These are phyloP conservation scores for Bretziella fagacearum DNA, from an alignment of 2,329 filamentous ascomycete genomes.

Conservation along the genomic window DNA sequence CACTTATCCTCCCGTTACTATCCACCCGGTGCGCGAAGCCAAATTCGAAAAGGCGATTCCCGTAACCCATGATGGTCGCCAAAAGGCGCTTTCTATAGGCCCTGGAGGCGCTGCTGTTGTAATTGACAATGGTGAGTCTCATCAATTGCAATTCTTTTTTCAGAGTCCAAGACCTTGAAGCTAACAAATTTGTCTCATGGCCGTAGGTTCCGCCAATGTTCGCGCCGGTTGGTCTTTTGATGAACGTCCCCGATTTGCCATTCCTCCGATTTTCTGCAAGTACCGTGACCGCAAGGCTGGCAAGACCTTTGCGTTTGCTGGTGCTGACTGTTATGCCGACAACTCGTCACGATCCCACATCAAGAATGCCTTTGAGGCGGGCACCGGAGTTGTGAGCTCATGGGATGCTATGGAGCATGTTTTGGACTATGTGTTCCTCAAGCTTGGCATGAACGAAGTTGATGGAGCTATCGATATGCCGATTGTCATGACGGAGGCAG, in stretches of 20 bases:
- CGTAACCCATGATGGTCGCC: slow-evolving; percentile 49
- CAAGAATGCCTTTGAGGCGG: slow-evolving; percentile 77
- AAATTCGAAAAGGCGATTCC: slow-evolving; percentile 40
- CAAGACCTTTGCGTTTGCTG: slow-evolving; percentile 83
- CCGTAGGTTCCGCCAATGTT: slow-evolving; percentile 63
- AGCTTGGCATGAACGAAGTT: slow-evolving; percentile 66
- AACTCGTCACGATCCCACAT: slow-evolving; percentile 83
- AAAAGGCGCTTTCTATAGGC: slow-evolving; percentile 41
- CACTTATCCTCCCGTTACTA: slow-evolving; percentile 35
- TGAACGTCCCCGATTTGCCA: slow-evolving; percentile 54
- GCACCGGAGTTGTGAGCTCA: slow-evolving; percentile 82
- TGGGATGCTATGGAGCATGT: slow-evolving; percentile 97
- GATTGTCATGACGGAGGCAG: slow-evolving; percentile 86
- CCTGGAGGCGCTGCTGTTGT: slow-evolving; percentile 60
- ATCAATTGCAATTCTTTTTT: background rate
- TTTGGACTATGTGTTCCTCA: slow-evolving; percentile 86
- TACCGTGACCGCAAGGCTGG: slow-evolving; percentile 89
- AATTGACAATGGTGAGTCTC: slow-evolving; percentile 75
- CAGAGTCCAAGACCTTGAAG: background rate
- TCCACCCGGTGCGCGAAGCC: slow-evolving; percentile 45
- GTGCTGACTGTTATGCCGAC: slow-evolving; percentile 84
- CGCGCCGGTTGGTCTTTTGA: slow-evolving; percentile 97
- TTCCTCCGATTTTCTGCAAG: slow-evolving; percentile 83
- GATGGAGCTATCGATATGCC: slow-evolving; percentile 66
- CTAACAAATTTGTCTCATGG: slow-evolving; percentile 16